Base-by-base conservation (phyloP, 1,284 basidiomycete genomes). In the Microbotryomycetes sp. region DNA sequence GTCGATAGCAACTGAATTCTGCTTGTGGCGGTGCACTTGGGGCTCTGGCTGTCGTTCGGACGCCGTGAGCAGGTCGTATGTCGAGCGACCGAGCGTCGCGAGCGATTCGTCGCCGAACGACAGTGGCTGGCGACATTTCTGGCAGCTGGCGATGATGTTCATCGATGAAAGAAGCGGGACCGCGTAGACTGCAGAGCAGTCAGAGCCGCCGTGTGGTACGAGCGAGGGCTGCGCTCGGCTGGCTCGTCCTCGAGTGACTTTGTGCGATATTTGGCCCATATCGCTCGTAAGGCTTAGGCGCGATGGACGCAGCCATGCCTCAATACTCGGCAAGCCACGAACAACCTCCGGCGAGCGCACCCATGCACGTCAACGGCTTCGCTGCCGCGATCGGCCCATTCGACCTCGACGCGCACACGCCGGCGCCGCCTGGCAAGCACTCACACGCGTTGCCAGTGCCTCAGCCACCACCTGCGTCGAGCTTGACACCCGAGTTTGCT, bases 31-130 rank as follows among this genome's bases (percentile, higher is more conserved):
- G n/a, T n/a, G n/a, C n/a, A n/a, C n/a, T n/a, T n/a, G n/a, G n/a
- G n/a, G n/a, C 18, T 9, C 35, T 15, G 66, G 57, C 0, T 67
- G 49, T 0, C 71, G 62, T 31, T 66, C 48, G 0, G 88, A 85
- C 21, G 89, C 76, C 24, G 84, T 82, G 69, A 94, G 85, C 77
- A 89, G 85, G 73, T 90, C 87, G 75, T 89, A 90, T 28, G 89
- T 85, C 24, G 88, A 88, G 18, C 87, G 89, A 1, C 88, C 83
- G 58, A 94, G 79, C 73, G 89, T 86, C 48, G 88, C 81, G 26
- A 94, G 79, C 18, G 89, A 90, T 15, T 85, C 84, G 78, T 94
- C 91, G 69, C 5, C 31, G 24, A 41, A 41, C 35, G 35, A 11
- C 35, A 57, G 31, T 26, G 66, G 66, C 24, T 68, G 66, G 1